These are phyloP conservation scores for Aspergillus hancockii DNA, from an alignment of 495 filamentous ascomycete genomes.

Conservation along the genomic window DNA sequence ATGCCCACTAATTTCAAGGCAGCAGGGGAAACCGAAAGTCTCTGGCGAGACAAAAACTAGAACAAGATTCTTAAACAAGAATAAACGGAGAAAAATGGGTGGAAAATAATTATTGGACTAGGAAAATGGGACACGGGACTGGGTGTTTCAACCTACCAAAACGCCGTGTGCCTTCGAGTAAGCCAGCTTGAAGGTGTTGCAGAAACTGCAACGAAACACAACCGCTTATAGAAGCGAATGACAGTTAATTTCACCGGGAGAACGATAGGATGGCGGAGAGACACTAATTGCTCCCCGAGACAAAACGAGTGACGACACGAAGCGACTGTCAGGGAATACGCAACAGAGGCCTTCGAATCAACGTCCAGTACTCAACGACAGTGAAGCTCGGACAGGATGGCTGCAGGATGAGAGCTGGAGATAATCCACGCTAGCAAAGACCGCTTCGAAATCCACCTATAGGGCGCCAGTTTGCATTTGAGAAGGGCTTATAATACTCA, in stretches of 20 bases:
- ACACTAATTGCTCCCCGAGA: conserved; percentile 40
- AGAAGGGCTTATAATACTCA: conserved; percentile 11
- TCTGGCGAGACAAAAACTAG: conserved; percentile 12
- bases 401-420: conserved; percentile 38
- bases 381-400: conserved; percentile 37
- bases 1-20: conserved; percentile 14
- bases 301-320: conserved; percentile 48
- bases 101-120: conserved; percentile 25
- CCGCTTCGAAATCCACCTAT: conserved; percentile 28
- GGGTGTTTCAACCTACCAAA: conserved; percentile 46
- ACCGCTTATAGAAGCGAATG: conserved; percentile 48
- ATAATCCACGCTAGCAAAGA: conserved; percentile 27
- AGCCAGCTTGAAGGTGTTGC: conserved; percentile 58
- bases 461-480: conserved; percentile 24
- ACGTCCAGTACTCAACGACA: conserved; percentile 32
- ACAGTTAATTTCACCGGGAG: conserved; percentile 48
- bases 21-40: conserved; percentile 6
- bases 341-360: conserved; percentile 39
- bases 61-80: conserved; percentile 21
- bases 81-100: conserved; percentile 9
- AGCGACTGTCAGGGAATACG: conserved; percentile 36
- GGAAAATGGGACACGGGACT: conserved; percentile 20
- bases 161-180: conserved; percentile 52
- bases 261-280: conserved; percentile 43
- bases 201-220: conserved; percentile 49